Evolutionary conservation across 208 protist genomes (phyloP).

Genomic region (Angomonas ambiguus): DNA sequence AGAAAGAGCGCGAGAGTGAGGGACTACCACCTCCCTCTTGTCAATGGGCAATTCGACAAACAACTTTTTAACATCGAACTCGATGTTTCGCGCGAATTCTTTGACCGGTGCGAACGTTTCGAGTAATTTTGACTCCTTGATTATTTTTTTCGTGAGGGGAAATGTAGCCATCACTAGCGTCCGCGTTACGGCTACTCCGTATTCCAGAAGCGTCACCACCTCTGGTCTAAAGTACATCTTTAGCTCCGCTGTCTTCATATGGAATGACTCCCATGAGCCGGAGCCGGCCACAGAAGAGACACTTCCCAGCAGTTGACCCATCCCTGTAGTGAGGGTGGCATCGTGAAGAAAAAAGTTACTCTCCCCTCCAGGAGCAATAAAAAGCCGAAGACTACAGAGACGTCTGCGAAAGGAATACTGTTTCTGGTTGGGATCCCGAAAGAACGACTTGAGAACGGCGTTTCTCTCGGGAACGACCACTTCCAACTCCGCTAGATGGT

Average conservation of each 20-base stretch:
- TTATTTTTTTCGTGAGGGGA: not conserved
- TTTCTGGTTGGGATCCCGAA: not conserved
- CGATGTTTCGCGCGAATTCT: not conserved
- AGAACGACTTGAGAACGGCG: not conserved
- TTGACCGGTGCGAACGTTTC: not conserved
- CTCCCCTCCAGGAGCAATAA: not conserved
- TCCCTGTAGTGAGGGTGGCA: not conserved
- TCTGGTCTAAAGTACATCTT: not conserved
- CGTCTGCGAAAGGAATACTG: not conserved
- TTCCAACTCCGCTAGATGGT: conserved; percentile 23
- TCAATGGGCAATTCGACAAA: conserved; percentile 1
- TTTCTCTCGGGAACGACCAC: not conserved
- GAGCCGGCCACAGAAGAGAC: not conserved
- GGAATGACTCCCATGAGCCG: not conserved
- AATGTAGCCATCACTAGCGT: not conserved
- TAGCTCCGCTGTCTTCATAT: not conserved
- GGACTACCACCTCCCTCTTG: not conserved
- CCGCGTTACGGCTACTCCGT: not conserved
- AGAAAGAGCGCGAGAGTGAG: not conserved
- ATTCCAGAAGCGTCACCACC: not conserved
- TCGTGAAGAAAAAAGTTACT: not conserved
- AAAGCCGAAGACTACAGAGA: not conserved
- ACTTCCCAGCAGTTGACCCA: not conserved
- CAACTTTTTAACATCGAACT: not conserved
- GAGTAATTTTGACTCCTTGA: not conserved